phyloP scores from a whole-genome alignment of 257 asterid genomes.

The Plectranthus barbatus region DNA sequence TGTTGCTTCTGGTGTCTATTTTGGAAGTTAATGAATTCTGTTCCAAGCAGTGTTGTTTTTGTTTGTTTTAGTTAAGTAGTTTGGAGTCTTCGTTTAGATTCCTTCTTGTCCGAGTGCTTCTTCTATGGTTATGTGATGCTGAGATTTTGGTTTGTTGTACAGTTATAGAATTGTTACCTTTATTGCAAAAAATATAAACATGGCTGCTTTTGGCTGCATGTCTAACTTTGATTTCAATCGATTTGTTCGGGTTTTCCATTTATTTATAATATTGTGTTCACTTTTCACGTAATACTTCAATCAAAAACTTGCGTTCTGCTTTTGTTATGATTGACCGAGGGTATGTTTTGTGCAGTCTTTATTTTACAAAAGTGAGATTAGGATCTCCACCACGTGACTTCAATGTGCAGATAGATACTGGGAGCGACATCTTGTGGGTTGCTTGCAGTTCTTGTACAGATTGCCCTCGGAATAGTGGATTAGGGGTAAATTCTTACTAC shows the following conservation, averaged over 20 bases:
- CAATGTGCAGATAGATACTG: constrained; percentile 90
- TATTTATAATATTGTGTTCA: not conserved
- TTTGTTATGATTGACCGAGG: constrained; percentile 1
- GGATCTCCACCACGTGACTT: constrained; percentile 89
- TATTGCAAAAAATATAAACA: not conserved
- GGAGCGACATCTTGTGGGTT: constrained; percentile 89
- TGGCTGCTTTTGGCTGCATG: constrained; percentile 1
- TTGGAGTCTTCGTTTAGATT: constrained; percentile 3
- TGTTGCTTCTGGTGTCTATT: not conserved
- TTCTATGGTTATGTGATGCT: not conserved
- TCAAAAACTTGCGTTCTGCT: not conserved
- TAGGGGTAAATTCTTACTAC: constrained; percentile 49
- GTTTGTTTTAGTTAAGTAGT: not conserved
- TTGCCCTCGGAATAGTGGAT: constrained; percentile 81
- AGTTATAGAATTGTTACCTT: not conserved
- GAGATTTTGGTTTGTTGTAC: not conserved
- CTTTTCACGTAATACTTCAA: not conserved
- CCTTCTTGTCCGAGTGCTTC: not conserved
- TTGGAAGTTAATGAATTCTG: not conserved
- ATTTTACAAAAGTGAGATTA: constrained; percentile 74
- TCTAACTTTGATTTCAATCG: constrained; percentile 1
- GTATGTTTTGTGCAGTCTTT: constrained; percentile 45
- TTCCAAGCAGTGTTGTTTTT: not conserved
- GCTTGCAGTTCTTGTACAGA: constrained; percentile 68
- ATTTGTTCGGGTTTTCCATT: not conserved